phyloP scores from a whole-genome alignment of 306 rosid genomes.

The Quercus ilex region DNA sequence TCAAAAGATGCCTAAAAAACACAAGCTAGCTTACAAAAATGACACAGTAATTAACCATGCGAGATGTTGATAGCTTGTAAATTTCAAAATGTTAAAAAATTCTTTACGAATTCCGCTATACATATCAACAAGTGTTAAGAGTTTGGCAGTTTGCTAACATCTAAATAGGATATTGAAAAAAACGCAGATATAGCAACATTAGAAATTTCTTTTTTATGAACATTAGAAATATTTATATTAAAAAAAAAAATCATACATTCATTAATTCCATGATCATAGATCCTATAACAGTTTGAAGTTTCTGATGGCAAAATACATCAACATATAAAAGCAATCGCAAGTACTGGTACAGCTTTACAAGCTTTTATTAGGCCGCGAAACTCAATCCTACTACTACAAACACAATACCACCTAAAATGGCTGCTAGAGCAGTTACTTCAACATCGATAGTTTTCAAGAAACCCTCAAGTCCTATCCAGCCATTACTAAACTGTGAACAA shows the following conservation, averaged over 20 bases:
- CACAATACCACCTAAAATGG: conserved; percentile 31
- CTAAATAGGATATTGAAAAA: no score
- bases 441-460: conserved; percentile 27
- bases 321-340: conserved; percentile 5
- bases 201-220: no score
- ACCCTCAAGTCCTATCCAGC: conserved; percentile 30
- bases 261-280: conserved; percentile 21
- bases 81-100: no score
- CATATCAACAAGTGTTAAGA: no score
- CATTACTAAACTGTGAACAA: conserved; percentile 34
- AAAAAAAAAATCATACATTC: conserved; percentile 30
- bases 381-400: conserved; percentile 39
- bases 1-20: no score
- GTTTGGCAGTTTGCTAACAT: no score
- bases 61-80: no score
- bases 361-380: conserved; percentile 52
- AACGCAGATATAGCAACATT: no score
- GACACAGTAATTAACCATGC: no score
- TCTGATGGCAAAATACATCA: conserved; percentile 19
- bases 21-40: no score
- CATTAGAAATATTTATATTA: neutral
- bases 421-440: conserved; percentile 31
- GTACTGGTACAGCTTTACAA: conserved; percentile 32
- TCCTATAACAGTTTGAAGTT: conserved; percentile 12
- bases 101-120: no score